These are phyloP conservation scores for Lipomyces anomalus DNA, from an alignment of 805 yeast species.

Conservation along the genomic window DNA sequence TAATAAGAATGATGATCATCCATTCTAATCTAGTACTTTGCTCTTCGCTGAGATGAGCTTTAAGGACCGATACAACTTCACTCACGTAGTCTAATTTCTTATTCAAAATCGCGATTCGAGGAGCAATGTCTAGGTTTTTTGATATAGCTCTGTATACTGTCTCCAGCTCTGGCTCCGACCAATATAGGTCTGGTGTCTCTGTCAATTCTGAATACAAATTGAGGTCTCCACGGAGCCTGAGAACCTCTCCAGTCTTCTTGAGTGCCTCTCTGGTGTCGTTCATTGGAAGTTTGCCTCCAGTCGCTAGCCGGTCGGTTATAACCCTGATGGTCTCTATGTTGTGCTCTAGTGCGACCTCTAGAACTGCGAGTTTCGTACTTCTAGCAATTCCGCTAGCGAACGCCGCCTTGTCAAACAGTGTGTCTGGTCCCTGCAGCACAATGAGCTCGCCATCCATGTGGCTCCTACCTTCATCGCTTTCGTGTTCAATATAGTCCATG, in stretches of 20 bases:
- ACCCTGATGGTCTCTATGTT: constrained; percentile 58
- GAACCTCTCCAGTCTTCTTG: constrained; percentile 64
- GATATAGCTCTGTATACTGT: constrained; percentile 67
- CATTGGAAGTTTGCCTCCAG: constrained; percentile 49
- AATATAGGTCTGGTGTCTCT: constrained; percentile 87
- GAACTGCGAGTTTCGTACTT: constrained; percentile 75
- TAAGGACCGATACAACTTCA: constrained; percentile 75
- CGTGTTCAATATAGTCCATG: constrained; percentile 75
- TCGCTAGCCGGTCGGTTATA: constrained; percentile 60
- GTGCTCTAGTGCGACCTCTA: constrained; percentile 66
- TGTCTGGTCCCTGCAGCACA: constrained; percentile 50
- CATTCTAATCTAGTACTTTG: constrained; percentile 75
- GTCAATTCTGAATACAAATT: constrained; percentile 82
- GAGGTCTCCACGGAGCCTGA: constrained; percentile 72
- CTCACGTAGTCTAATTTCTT: constrained; percentile 85
- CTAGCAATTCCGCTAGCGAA: constrained; percentile 83
- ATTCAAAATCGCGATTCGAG: constrained; percentile 73
- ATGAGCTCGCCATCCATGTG: constrained; percentile 65
- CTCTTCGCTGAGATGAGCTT: constrained; percentile 68
- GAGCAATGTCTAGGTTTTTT: constrained; percentile 63
- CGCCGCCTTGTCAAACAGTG: constrained; percentile 72
- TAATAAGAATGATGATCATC: constrained; percentile 77
- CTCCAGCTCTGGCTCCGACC: constrained; percentile 87
- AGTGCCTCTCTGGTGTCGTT: constrained; percentile 54
- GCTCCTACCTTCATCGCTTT: no score